Evolutionary conservation across 2,329 filamentous ascomycete genomes (phyloP), one percentile per base, ranked within the genome.

Genomic region (Ceratocystis cubensis): DNA sequence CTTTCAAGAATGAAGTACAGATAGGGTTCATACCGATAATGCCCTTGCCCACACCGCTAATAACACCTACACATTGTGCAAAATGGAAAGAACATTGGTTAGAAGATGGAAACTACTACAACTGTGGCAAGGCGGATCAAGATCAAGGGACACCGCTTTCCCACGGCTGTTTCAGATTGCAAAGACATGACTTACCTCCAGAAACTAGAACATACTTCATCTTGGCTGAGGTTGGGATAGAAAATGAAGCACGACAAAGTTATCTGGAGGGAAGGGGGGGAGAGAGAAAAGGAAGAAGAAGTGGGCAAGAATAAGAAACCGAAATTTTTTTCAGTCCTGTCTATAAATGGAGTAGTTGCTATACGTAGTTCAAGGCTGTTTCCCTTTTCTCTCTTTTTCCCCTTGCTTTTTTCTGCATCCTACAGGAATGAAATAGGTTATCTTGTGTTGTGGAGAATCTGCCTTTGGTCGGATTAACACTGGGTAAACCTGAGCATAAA

Each of bases 141-240:
- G 67, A 68, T 68, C 67, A 66, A 71, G 37, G 22, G 48, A 15
- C 48, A 15, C 48, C 20, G 48, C 48, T 28, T 28, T 53, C 30
- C 3, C 37, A 41, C 37, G 37, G 37, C 37, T 41, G 13, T 41
- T 41, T 4, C 37, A 41, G 37, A 13, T 41, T 41, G 37, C 37
- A 41, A 22, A 15, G 20, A 4, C 46, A 33, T 45, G 17, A 69
- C 70, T 68, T 76, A 88, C 87, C 88, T 81, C 88, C 88, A 71
- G 87, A 89, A 71, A 91, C 87, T 71, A 91, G 80, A 76, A 91
- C 86, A 81, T 90, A 90, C 79, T 90, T 89, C 88, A 91, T 91
- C 73, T 78, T 84, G 72, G 63, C 44, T 17, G 56, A 56, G 17
- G 44, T 53, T 44, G n/a, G 7, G 61, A 64, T 50, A 25, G 22